Conservation (phyloP, 768 basidiomycete genomes). For the Lanmaoa rubissima region DNA sequence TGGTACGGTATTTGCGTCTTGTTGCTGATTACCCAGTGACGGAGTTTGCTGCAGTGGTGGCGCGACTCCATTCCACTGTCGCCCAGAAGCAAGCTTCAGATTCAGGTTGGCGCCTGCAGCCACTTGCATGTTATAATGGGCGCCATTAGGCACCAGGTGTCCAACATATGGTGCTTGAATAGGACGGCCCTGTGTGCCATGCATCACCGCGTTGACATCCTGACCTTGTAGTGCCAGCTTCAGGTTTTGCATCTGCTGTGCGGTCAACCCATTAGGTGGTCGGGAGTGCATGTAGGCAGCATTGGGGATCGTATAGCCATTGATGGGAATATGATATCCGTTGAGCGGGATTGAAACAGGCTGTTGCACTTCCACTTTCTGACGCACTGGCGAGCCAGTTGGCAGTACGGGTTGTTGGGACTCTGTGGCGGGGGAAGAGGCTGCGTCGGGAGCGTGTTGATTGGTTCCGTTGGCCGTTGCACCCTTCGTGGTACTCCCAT, state of each 20-base stretch:
- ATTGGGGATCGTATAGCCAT: conserved; percentile 37
- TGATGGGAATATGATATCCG: conserved; percentile 49
- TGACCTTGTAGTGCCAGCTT: conserved; percentile 51
- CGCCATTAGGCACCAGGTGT: conserved; percentile 27
- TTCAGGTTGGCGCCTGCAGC: conserved; percentile 27
- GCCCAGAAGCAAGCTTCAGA: conserved; percentile 37
- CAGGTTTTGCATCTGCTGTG: conserved; percentile 60
- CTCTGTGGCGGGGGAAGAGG: conserved; percentile 14
- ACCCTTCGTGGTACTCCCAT: conserved; percentile 27
- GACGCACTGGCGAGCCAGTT: conserved; percentile 41
- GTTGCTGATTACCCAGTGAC: conserved; percentile 21
- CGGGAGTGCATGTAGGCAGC: conserved; percentile 35
- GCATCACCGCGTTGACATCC: conserved; percentile 38
- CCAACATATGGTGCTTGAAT: conserved; percentile 34
- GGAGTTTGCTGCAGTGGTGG: conserved; percentile 24
- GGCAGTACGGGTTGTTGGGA: conserved; percentile 25
- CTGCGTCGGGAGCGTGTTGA: conserved; percentile 24
- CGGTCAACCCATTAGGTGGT: conserved; percentile 42
- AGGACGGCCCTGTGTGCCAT: conserved; percentile 36
- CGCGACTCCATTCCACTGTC: conserved; percentile 38
- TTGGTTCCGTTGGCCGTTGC: conserved; percentile 27
- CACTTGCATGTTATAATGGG: conserved; percentile 33
- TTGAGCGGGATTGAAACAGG: conserved; percentile 40
- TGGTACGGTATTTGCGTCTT: conserved; percentile 24
- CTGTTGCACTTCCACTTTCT: conserved; percentile 49